Percentiles rank a stretch among this genome's conserved stretches.
Conservation (phyloP, 2,329 filamentous ascomycete species). For the Sporothrix mexicana region DNA sequence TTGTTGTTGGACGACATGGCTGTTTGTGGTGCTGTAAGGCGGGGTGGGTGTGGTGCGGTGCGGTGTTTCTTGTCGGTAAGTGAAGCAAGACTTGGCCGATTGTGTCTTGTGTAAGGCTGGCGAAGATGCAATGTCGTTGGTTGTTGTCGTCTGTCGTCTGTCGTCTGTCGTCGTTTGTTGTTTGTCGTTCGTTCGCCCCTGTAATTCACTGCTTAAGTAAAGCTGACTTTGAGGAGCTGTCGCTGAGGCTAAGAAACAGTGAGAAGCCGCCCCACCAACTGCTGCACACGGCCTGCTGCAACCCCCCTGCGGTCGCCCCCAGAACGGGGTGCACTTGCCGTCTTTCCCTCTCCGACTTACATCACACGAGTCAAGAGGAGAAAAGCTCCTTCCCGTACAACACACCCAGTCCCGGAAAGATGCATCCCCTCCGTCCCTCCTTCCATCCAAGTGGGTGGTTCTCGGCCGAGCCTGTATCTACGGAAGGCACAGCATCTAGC, state of each 20-base stretch:
- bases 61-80: not conserved
- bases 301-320: not conserved
- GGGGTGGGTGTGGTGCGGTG: too few species aligned
- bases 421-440: not conserved
- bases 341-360: not conserved
- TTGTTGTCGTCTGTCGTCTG: not conserved
- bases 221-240: not conserved
- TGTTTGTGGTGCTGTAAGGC: not conserved
- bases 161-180: not conserved
- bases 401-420: too few species aligned
- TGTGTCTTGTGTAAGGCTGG: not conserved
- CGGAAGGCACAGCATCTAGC: too few species aligned
- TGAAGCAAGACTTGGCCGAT: too few species aligned
- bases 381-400: not conserved
- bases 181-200: not conserved
- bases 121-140: conserved; percentile 11
- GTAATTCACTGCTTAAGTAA: conserved; percentile 22
- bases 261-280: not conserved
- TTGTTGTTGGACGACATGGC: conserved; percentile 43
- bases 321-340: not conserved
- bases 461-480: too few species aligned
- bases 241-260: not conserved
- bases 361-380: not conserved
- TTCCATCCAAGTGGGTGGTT: too few species aligned
- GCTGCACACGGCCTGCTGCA: not conserved